phyloP scores from a whole-genome alignment of 1,284 basidiomycete genomes.

The Melampsora larici-populina region DNA sequence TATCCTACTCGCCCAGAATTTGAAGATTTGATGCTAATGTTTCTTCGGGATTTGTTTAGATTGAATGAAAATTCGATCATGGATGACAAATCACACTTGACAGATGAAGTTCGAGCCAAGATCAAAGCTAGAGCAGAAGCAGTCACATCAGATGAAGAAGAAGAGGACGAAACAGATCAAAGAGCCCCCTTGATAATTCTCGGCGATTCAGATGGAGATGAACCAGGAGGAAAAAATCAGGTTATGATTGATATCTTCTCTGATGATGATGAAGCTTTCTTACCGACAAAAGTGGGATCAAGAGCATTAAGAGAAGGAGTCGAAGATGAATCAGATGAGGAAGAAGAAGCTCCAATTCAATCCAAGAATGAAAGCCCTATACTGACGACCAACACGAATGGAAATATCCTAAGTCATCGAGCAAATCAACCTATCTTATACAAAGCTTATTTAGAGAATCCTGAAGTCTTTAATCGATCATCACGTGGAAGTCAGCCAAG shows the following conservation, averaged over 20 bases:
- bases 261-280: conserved; percentile 25
- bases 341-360: background rate
- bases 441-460: background rate
- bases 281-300: background rate
- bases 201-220: conserved; percentile 7
- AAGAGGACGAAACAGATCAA: background rate
- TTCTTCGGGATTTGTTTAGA: background rate
- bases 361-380: background rate
- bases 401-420: background rate
- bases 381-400: background rate
- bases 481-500: background rate
- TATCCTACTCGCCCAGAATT: too few species aligned
- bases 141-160: background rate
- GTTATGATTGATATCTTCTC: conserved; percentile 9
- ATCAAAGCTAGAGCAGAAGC: conserved; percentile 21
- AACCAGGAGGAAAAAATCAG: background rate
- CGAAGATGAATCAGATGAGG: background rate
- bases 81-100: conserved; percentile 24
- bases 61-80: conserved; percentile 5
- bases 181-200: background rate
- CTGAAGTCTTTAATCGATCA: background rate
- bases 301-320: background rate
- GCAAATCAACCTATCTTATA: conserved; percentile 8
- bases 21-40: too few species aligned
- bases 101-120: conserved; percentile 1